Percentiles rank a stretch among this genome's conserved stretches.
phyloP scores from a whole-genome alignment of 1,284 basidiomycete genomes.

The Pseudozyma tsukubaensis region DNA sequence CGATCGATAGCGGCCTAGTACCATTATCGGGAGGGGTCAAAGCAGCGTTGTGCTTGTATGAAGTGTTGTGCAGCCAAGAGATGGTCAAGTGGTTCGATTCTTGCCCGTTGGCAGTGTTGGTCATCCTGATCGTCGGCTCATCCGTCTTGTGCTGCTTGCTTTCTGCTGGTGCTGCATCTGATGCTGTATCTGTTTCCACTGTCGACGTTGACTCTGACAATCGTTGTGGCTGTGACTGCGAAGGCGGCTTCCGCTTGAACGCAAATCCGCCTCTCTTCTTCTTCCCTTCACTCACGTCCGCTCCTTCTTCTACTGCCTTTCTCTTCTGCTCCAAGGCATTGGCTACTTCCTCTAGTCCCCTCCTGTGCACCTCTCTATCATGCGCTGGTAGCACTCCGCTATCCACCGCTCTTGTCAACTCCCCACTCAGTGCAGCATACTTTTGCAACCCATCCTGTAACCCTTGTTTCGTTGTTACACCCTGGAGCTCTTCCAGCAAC shows the following conservation, averaged over 20 bases:
- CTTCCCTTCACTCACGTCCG: neutral
- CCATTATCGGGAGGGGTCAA: neutral
- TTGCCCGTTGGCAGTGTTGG: neutral
- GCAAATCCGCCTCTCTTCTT: conserved; percentile 22
- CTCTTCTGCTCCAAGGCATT: conserved; percentile 13
- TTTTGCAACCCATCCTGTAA: conserved; percentile 28
- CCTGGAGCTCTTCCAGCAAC: conserved; percentile 10
- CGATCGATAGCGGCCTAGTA: conserved; percentile 23
- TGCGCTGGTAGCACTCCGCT: conserved; percentile 37
- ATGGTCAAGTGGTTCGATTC: conserved; percentile 15
- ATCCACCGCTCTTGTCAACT: conserved; percentile 36
- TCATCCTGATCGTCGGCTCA: neutral
- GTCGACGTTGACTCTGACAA: neutral
- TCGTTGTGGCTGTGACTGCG: neutral
- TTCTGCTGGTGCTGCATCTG: neutral
- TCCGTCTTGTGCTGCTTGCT: neutral
- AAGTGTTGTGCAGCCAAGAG: conserved; percentile 3
- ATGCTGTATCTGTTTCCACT: neutral
- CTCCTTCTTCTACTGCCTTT: neutral
- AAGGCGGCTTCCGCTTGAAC: conserved; percentile 29
- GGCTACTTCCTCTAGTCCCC: conserved; percentile 16
- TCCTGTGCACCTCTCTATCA: conserved; percentile 37
- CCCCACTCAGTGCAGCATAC: conserved; percentile 16
- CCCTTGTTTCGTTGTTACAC: neutral
- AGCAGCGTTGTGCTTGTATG: conserved; percentile 1